Evolutionary conservation across 2,329 filamentous ascomycete genomes (phyloP).

Genomic region (Cladorrhinum sp.): DNA sequence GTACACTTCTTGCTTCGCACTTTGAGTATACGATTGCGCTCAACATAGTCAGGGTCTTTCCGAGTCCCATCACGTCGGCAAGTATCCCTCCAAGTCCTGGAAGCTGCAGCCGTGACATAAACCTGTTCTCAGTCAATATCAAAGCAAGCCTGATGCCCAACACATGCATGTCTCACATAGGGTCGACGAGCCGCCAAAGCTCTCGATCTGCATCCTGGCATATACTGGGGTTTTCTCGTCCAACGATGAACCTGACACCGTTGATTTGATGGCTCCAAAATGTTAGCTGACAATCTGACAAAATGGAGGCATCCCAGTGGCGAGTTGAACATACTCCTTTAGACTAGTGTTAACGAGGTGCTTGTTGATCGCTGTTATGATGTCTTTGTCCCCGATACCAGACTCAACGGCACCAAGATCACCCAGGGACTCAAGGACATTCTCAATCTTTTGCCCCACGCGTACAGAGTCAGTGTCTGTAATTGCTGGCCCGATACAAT

Average conservation of each 20-base stretch:
- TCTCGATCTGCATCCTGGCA: not conserved
- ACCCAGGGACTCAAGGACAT: not conserved
- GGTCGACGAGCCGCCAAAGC: not conserved
- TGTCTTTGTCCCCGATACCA: not conserved
- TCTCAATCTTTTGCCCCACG: not conserved
- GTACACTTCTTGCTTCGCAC: not conserved
- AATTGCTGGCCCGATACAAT: not conserved
- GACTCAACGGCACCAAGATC: not conserved
- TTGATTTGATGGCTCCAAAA: not conserved
- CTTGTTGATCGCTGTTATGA: not conserved
- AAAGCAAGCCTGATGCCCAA: not conserved
- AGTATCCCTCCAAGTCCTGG: constrained; percentile 1
- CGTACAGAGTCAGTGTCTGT: not conserved
- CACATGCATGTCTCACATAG: not conserved
- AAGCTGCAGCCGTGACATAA: not conserved
- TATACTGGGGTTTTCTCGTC: not conserved
- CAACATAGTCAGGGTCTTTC: constrained; percentile 1
- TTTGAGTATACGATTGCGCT: not conserved
- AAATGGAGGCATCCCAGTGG: no score
- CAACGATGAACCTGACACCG: not conserved
- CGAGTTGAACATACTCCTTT: not conserved
- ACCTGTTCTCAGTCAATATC: not conserved
- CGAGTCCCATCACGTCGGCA: constrained; percentile 1
- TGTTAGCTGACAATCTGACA: not conserved
- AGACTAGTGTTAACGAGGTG: not conserved